Conservation (phyloP, 1,139 yeast genomes). For the Debaryomyces subglobosus region DNA sequence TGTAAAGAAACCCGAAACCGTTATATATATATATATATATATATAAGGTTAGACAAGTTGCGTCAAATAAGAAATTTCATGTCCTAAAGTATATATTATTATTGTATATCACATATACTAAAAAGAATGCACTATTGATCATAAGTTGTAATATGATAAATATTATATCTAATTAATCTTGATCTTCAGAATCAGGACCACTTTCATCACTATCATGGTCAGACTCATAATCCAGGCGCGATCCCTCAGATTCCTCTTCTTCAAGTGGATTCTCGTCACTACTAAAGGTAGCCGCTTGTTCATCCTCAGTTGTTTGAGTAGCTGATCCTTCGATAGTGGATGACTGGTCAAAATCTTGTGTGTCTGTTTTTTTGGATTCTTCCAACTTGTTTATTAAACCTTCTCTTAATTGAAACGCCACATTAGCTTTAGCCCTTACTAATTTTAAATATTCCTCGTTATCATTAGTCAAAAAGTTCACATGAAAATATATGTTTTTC, state of each 20-base stretch:
- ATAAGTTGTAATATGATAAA: neutral
- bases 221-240: slow-evolving; percentile 4
- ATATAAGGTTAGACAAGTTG: too few species aligned
- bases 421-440: slow-evolving; percentile 79
- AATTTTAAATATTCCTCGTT: slow-evolving; percentile 71
- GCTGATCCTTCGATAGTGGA: neutral
- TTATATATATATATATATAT: too few species aligned
- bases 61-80: neutral
- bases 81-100: neutral
- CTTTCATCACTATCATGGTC: slow-evolving; percentile 1
- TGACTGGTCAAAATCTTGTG: neutral
- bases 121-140: neutral
- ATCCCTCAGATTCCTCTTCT: neutral
- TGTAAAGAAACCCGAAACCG: too few species aligned
- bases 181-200: slow-evolving; percentile 3
- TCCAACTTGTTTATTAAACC: slow-evolving; percentile 23
- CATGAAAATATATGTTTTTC: slow-evolving; percentile 60
- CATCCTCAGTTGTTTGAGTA: neutral
- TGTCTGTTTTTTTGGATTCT: neutral
- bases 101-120: neutral
- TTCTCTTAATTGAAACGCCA: slow-evolving; percentile 77
- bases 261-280: neutral
- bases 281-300: neutral
- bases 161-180: neutral
- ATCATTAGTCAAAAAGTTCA: slow-evolving; percentile 64